Evolutionary conservation across 2,329 filamentous ascomycete genomes (phyloP), one percentile per base, ranked within the genome.

Genomic region (Pseudofabraea citricarpa): DNA sequence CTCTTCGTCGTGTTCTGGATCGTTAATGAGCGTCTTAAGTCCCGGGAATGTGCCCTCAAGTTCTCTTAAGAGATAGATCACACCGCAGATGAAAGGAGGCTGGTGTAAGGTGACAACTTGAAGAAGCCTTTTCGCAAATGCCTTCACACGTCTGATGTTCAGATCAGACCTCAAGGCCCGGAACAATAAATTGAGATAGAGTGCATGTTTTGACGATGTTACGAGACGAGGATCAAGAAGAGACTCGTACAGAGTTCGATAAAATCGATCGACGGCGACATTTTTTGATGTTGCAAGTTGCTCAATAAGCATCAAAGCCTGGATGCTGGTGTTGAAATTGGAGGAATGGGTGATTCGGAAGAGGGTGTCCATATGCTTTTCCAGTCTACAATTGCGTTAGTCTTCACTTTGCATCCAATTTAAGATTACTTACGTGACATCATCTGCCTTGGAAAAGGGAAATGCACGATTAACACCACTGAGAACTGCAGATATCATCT

Each of bases 301-400:
- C 62, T 97, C 93, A 53, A 98, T 94, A 37, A 98, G 73, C 69
- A 95, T 85, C 52, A 98, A 77, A 24, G 93, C 91, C 66, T 98
- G 93, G 27, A 98, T 88, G 61, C 90, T 93, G 1, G 93, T 98
- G 68, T 97, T 98, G 76, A 98, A 97, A 65, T 98, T 98, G 44
- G 91, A 89, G 1, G 91, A 97, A 66, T 98, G 93, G 0, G 93
- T 95, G 57, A 98, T 93, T 56, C 82, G 84, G 75, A 96, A 98
- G 20, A 98, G 76, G 3, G 91, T 96, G 61, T 97, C 86, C 45
- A 98, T 79, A 59, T 98, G 91, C 46, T 84, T 82, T 58, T 94
- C 87, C 52, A 97, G 79, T 19, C 82, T 86, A 51, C 32, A 45
- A n/a, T n/a, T n/a, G n/a, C n/a, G n/a, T n/a, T n/a, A n/a, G n/a